A percentile compares a stretch with the other conserved stretches of the same genome.
phyloP scores from a whole-genome alignment of 2,329 filamentous ascomycete species.

The Neofusicoccum ribis region DNA sequence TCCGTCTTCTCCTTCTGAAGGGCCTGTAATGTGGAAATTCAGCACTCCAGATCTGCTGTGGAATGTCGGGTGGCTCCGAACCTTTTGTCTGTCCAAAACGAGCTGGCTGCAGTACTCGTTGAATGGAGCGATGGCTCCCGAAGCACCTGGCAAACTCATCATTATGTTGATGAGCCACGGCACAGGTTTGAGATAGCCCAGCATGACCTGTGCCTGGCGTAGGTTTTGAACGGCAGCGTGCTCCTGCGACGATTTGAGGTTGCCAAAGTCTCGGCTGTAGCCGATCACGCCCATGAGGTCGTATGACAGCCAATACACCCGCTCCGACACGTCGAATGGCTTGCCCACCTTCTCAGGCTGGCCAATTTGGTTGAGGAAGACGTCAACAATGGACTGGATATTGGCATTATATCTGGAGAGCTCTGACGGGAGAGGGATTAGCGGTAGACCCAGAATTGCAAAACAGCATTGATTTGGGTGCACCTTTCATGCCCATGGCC shows the following conservation, averaged over 20 bases:
- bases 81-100: neutral
- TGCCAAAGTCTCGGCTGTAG: constrained; percentile 47
- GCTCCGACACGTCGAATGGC: neutral
- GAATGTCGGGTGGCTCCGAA: neutral
- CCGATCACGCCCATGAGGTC: constrained; percentile 54
- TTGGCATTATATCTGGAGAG: neutral
- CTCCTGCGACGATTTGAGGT: constrained; percentile 25
- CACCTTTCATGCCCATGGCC: constrained; percentile 31
- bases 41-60: too few relatives aligned
- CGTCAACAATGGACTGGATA: neutral
- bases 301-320: constrained; percentile 31
- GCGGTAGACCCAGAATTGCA: constrained; percentile 6
- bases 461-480: constrained; percentile 27
- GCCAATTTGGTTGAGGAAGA: neutral
- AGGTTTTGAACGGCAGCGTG: constrained; percentile 45
- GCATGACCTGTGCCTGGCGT: constrained; percentile 24
- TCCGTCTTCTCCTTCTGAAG: neutral
- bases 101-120: constrained; percentile 9
- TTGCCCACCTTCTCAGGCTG: neutral
- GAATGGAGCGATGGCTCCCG: constrained; percentile 20
- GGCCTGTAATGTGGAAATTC: too few relatives aligned
- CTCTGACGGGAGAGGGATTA: neutral
- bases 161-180: constrained; percentile 12
- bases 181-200: constrained; percentile 1
- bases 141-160: neutral